These are phyloP conservation scores for Leptographium lundbergii DNA, from an alignment of 2,329 filamentous ascomycete species.

Conservation along the genomic window DNA sequence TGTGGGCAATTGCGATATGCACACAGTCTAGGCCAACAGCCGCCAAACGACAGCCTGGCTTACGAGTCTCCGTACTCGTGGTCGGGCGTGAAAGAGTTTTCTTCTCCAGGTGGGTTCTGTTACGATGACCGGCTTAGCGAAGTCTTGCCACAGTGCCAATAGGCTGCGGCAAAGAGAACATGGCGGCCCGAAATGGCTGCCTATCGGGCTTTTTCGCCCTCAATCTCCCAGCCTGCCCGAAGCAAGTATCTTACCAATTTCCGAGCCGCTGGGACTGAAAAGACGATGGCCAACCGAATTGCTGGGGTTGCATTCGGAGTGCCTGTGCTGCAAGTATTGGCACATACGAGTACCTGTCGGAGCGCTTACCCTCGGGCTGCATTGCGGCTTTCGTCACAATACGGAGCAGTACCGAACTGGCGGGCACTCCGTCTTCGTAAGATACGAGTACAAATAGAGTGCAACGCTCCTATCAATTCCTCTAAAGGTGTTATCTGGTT, in stretches of 20 bases:
- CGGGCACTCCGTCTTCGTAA: background rate
- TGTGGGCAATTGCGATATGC: no score
- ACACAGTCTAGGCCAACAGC: no score
- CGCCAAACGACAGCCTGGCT: no score
- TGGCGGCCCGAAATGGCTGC: background rate
- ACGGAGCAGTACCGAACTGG: background rate
- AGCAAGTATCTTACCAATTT: background rate
- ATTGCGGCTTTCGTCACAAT: background rate
- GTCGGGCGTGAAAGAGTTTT: background rate
- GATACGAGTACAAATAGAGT: background rate
- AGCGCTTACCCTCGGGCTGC: background rate
- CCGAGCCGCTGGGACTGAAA: background rate
- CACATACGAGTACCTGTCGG: background rate
- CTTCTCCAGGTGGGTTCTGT: background rate
- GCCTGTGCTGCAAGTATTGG: background rate
- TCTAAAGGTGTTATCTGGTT: background rate
- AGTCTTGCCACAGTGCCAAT: background rate
- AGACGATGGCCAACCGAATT: background rate
- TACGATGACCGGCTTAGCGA: background rate
- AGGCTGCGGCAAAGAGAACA: background rate
- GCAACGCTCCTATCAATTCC: background rate
- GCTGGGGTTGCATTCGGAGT: background rate
- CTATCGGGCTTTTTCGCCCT: background rate
- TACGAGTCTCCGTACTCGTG: no score
- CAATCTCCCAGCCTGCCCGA: background rate